Evolutionary conservation across 805 yeast genomes (phyloP).

Genomic region (Metschnikowia baotianmanensis): DNA sequence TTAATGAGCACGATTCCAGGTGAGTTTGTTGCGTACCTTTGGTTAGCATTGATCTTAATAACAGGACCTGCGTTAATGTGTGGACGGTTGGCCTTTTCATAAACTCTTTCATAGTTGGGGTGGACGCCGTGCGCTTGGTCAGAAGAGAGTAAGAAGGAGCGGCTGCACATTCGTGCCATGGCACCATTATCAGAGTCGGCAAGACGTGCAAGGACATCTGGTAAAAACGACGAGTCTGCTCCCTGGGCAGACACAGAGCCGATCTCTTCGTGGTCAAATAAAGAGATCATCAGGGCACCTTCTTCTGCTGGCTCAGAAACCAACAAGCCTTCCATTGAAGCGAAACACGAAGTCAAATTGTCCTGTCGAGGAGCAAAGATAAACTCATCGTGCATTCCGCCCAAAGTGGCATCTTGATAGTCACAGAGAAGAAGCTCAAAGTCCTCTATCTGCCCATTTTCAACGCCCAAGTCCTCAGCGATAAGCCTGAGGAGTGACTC

Average conservation of each 20-base stretch:
- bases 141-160: conserved; percentile 82
- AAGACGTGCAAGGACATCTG: conserved; percentile 70
- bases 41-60: conserved; percentile 90
- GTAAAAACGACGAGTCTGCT: conserved; percentile 89
- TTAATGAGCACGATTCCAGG: conserved; percentile 81
- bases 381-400: conserved; percentile 89
- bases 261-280: conserved; percentile 95
- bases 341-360: conserved; percentile 82
- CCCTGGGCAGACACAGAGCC: conserved; percentile 96
- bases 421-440: conserved; percentile 86
- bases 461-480: conserved; percentile 60
- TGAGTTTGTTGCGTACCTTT: conserved; percentile 91
- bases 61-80: conserved; percentile 87
- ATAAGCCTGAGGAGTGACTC: conserved; percentile 63
- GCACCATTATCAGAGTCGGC: conserved; percentile 38
- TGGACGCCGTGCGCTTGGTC: conserved; percentile 98
- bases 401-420: conserved; percentile 76
- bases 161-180: conserved; percentile 47
- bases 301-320: conserved; percentile 48
- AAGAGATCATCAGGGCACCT: conserved; percentile 70
- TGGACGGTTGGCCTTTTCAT: conserved; percentile 81
- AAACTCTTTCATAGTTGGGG: conserved; percentile 78
- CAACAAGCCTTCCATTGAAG: conserved; percentile 71
- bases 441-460: conserved; percentile 68
- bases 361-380: conserved; percentile 90